Conservation (phyloP, 2,329 filamentous ascomycete genomes). For the Lachnellula willkommii region DNA sequence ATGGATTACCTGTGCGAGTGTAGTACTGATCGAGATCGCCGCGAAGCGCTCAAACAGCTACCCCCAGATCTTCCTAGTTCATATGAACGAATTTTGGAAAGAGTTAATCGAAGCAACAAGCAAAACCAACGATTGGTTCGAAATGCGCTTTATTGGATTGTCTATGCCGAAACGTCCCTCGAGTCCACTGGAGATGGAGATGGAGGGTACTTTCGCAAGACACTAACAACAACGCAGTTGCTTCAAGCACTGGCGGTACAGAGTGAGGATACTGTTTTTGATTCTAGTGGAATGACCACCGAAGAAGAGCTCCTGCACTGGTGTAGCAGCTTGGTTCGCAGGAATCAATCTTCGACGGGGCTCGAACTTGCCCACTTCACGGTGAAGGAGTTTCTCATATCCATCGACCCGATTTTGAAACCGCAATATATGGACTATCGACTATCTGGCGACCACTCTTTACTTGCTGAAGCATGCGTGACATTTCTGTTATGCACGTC, state of each 20-base stretch:
- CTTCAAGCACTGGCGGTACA: constrained; percentile 20
- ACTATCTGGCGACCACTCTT: not conserved
- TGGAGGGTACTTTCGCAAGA: no score
- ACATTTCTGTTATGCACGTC: not conserved
- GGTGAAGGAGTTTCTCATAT: constrained; percentile 22
- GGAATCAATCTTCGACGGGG: not conserved
- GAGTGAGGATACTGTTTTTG: constrained; percentile 5
- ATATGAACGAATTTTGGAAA: constrained; percentile 27
- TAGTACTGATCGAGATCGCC: constrained; percentile 19
- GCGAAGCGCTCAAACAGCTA: constrained; percentile 23
- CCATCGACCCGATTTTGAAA: constrained; percentile 1
- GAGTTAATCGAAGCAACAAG: constrained; percentile 17
- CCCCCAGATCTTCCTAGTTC: constrained; percentile 22
- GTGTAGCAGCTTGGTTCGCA: constrained; percentile 24
- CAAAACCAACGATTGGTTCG: constrained; percentile 17
- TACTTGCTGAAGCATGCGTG: not conserved
- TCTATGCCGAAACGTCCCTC: not conserved
- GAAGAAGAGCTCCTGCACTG: constrained; percentile 16
- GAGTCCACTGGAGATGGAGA: no score
- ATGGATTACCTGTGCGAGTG: constrained; percentile 29
- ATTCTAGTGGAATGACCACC: constrained; percentile 9
- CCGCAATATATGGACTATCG: not conserved
- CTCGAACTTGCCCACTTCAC: constrained; percentile 28
- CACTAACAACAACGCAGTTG: constrained; percentile 6
- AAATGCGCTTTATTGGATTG: constrained; percentile 16